These are phyloP conservation scores for Drosera spatulata DNA, from an alignment of 179 eudicot species.

Conservation along the genomic window DNA sequence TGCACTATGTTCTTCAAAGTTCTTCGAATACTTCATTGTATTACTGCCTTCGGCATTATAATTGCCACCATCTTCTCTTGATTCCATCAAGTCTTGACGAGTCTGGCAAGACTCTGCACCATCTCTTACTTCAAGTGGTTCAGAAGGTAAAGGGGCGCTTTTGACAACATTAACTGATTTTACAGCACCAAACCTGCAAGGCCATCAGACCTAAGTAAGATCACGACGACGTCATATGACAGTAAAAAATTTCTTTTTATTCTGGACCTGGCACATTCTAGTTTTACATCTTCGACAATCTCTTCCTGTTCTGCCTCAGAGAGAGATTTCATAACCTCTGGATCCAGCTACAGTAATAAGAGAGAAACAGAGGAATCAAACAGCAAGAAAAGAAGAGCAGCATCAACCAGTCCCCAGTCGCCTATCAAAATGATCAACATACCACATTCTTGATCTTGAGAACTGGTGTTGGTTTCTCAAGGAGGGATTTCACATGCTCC, in stretches of 20 bases:
- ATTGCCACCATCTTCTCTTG: constrained; percentile 12
- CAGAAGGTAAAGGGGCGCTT: constrained; percentile 9
- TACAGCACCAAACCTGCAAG: constrained; percentile 76
- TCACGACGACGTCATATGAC: neutral
- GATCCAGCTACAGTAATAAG: constrained; percentile 38
- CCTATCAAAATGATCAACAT: constrained; percentile 4
- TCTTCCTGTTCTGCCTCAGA: constrained; percentile 72
- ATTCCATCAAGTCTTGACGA: constrained; percentile 14
- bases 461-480: constrained; percentile 62
- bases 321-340: constrained; percentile 27
- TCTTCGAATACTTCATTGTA: constrained; percentile 14
- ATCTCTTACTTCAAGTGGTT: constrained; percentile 15
- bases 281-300: constrained; percentile 64
- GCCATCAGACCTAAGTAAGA: neutral
- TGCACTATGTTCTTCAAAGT: constrained; percentile 10
- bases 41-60: constrained; percentile 6
- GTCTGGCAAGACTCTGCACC: constrained; percentile 13
- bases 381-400: neutral
- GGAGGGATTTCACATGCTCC: constrained; percentile 73
- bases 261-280: constrained; percentile 84
- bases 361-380: neutral
- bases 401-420: neutral
- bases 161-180: constrained; percentile 57
- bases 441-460: constrained; percentile 81
- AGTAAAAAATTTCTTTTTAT: neutral